Evolutionary conservation across 2,329 filamentous ascomycete species (phyloP), one percentile per base, ranked within the genome.

Genomic region (Phoma sp.): DNA sequence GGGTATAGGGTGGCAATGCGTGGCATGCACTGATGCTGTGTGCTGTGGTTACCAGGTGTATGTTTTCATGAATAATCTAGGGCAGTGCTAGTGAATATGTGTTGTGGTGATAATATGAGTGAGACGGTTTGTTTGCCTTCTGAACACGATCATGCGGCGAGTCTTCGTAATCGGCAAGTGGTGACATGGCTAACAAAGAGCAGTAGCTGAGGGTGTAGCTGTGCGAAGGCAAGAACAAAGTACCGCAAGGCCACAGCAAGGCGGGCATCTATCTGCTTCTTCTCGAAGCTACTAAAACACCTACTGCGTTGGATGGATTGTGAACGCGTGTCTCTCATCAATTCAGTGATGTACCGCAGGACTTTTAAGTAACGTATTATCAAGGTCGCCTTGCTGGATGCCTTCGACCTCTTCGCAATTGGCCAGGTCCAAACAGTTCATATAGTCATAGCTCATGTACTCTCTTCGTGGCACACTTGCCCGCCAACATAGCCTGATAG

Each of bases 401-500:
- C 21, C 21, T 31, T 24, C 39, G 21, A 48, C 51, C 15, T 32
- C 46, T 36, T 50, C 51, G 24, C 41, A 51, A 6, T 33, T 22
- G 15, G n/a, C 15, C n/a, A 55, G 25, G 10, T 55, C 19, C 48
- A 69, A 51, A 33, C 67, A 71, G 29, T 68, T 51, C 51, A 64
- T 43, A 29, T 51, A 43, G 55, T 71, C 67, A 39, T 67, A 65
- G 47, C 67, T 61, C 57, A 58, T 63, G 46, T 69, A 69, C 32
- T 64, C 54, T 24, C 63, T 60, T 38, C 57, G 56, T 2, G 65
- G 58, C 19, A 64, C 54, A 9, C 33, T 55, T 3, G 44, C 62
- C 10, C 68, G 51, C 68, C 67, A 69, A 40, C 62, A 64, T 8
- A 71, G 40, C 57, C 48, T 63, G 15, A 48, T 62, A 25, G 53